phyloP scores from a whole-genome alignment of 2,329 filamentous ascomycete genomes.

The Cercospora citrullina region DNA sequence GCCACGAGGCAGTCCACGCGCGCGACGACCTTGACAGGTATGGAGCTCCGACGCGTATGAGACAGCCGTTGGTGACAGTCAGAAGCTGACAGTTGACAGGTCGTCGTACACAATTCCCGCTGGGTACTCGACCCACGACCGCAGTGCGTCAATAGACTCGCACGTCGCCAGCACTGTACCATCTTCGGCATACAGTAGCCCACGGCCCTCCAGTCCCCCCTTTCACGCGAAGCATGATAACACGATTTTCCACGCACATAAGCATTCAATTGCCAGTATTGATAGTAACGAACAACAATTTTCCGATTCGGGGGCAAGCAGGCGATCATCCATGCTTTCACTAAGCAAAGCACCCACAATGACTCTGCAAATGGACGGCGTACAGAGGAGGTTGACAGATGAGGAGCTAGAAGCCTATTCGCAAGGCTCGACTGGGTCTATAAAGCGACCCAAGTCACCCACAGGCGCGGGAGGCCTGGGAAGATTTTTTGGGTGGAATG shows the following conservation, averaged over 20 bases:
- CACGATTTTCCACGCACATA: conserved; percentile 28
- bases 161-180: conserved; percentile 27
- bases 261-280: conserved; percentile 31
- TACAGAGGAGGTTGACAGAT: conserved; percentile 39
- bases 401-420: conserved; percentile 32
- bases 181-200: conserved; percentile 31
- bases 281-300: conserved; percentile 29
- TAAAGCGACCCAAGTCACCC: conserved; percentile 47
- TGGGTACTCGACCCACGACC: conserved; percentile 25
- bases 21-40: conserved; percentile 13
- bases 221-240: conserved; percentile 34
- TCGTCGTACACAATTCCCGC: conserved; percentile 23
- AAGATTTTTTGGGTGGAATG: conserved; percentile 68
- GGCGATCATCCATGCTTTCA: conserved; percentile 30
- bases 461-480: conserved; percentile 54
- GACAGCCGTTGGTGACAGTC: background rate
- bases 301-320: conserved; percentile 12
- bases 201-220: conserved; percentile 31
- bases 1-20: background rate
- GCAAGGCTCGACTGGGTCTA: conserved; percentile 22
- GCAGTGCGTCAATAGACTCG: conserved; percentile 34
- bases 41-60: background rate
- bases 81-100: conserved; percentile 18
- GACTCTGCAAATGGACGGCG: conserved; percentile 38
- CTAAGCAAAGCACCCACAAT: conserved; percentile 35